Conservation (phyloP, 2,329 filamentous ascomycete species). For the Xylariaceae sp. region DNA sequence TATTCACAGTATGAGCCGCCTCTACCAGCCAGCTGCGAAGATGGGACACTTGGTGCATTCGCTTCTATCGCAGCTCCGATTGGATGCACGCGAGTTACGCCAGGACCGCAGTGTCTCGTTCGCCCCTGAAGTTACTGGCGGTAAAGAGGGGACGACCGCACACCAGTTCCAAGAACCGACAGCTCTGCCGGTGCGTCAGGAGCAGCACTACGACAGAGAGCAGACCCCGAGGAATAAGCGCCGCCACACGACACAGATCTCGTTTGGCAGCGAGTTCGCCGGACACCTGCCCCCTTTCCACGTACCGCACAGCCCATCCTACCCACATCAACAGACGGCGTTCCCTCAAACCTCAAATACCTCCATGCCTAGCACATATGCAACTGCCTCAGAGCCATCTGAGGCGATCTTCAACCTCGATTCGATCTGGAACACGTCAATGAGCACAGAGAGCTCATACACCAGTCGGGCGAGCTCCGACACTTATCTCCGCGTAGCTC, state of each 20-base stretch:
- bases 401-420: constrained; percentile 5
- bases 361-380: constrained; percentile 1
- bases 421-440: constrained; percentile 5
- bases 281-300: constrained; percentile 1
- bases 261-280: background rate
- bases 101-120: background rate
- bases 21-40: constrained; percentile 15
- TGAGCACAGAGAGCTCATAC: constrained; percentile 1
- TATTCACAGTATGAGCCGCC: constrained; percentile 15
- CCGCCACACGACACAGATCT: background rate
- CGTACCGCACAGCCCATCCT: background rate
- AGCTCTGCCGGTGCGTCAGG: background rate
- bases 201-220: background rate
- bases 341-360: constrained; percentile 2
- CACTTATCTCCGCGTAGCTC: constrained; percentile 18
- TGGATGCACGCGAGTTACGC: background rate
- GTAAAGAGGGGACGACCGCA: background rate
- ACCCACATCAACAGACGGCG: constrained; percentile 4
- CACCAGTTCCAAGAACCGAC: background rate
- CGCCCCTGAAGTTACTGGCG: background rate
- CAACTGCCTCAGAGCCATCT: background rate
- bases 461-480: constrained; percentile 7
- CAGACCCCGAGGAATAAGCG: background rate
- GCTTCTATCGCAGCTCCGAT: constrained; percentile 10
- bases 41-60: constrained; percentile 11